Conservation (phyloP, 1,284 basidiomycete genomes). For the Boletellus deceptivus region DNA sequence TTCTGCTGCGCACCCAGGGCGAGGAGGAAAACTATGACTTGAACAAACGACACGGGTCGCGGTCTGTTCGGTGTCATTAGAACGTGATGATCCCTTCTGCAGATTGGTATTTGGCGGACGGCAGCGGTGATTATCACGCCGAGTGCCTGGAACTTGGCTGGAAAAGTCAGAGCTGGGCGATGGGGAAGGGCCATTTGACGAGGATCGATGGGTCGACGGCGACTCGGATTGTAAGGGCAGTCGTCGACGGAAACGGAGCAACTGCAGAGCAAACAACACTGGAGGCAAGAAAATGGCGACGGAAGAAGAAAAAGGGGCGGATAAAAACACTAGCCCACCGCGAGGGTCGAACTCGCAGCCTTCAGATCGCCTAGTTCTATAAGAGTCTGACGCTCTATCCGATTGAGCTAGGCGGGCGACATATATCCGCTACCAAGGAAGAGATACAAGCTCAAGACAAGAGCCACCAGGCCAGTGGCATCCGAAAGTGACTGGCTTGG, state of each 20-base stretch:
- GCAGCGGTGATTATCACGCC: not conserved
- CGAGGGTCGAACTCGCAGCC: slow-evolving; percentile 91
- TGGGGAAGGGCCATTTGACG: not conserved
- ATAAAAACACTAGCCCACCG: slow-evolving; percentile 63
- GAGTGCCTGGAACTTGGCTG: not conserved
- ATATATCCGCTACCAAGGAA: not conserved
- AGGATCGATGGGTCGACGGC: not conserved
- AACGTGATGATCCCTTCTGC: not conserved
- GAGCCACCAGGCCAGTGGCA: too few relatives aligned
- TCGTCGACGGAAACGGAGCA: too few relatives aligned
- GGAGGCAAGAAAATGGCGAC: too few relatives aligned
- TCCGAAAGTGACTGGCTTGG: too few relatives aligned
- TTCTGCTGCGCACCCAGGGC: too few relatives aligned
- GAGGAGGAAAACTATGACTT: too few relatives aligned
- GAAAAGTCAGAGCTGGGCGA: slow-evolving; percentile 2
- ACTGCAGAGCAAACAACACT: too few relatives aligned
- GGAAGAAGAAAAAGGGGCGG: not conserved
- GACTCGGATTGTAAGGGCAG: too few relatives aligned
- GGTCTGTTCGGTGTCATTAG: not conserved
- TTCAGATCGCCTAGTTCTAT: slow-evolving; percentile 55
- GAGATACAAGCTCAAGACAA: too few relatives aligned
- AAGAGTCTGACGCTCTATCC: slow-evolving; percentile 83
- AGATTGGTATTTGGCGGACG: not conserved
- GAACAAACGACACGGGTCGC: not conserved
- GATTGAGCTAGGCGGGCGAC: slow-evolving; percentile 81